Evolutionary conservation across 257 asterid species (phyloP), one percentile per base, ranked within the genome.

Genomic region (Mentha longifolia): DNA sequence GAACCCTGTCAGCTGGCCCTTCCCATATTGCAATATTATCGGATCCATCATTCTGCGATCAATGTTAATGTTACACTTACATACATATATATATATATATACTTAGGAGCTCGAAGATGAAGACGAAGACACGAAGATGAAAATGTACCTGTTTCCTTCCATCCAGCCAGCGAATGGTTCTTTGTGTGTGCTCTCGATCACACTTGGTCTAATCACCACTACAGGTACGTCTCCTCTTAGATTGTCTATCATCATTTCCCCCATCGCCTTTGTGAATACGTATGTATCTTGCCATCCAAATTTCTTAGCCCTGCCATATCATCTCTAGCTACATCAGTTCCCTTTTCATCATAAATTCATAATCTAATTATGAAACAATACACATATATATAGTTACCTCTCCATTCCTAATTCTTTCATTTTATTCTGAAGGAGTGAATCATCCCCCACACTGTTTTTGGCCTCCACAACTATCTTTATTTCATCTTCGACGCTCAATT

Each of bases 141-240:
- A 22, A 22, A 22, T 22, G 25, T 22, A 22, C 25, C 97, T 95
- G 87, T 82, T 95, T 76, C 99, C 99, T 82, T 95, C 98, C 88
- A 95, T 95, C 99, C 99, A 95, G 76, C 98, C 98, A 0, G 98
- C 96, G 77, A 95, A 95, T 33, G 99, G 99, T 76, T 95, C 99
- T 72, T 73, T 87, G 67, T 83, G 87, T 12, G 99, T 95, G 94
- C 99, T 95, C 81, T 95, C 98, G 10, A 95, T 92, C 35, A 95
- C 97, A 72, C 99, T 95, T 17, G 99, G 99, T 71, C 98, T 80
- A 30, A 95, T 85, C 51, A 89, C 85, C 19, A 95, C 96, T 17
- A 95, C 97, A 0, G 98, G 97, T 69, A 89, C 73, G 69, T 92
- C 87, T 0, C 95, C 96, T 74, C 93, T 83, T 78, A 83, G 63